These are phyloP conservation scores for Botrytis deweyae DNA, from an alignment of 2,329 filamentous ascomycete species.

Conservation along the genomic window DNA sequence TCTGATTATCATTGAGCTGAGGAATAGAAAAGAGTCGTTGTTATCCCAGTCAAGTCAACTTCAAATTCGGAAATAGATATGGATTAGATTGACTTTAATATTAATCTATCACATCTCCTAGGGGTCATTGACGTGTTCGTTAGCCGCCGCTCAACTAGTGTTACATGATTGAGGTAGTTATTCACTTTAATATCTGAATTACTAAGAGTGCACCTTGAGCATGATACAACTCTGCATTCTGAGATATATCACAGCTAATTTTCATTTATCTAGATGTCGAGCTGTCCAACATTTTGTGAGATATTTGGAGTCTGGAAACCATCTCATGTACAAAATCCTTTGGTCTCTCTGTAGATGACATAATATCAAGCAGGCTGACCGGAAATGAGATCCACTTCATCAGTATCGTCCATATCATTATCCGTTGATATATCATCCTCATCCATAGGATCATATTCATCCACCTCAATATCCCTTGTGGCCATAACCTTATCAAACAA, in stretches of 20 bases:
- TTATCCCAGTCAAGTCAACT: background rate
- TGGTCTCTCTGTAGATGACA: background rate
- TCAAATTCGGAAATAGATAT: background rate
- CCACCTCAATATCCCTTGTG: too few species aligned
- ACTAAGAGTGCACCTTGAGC: background rate
- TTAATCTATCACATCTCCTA: background rate
- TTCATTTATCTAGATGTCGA: background rate
- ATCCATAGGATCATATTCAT: background rate
- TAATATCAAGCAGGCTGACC: background rate
- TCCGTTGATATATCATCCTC: background rate
- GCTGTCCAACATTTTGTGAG: background rate
- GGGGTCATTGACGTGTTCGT: accelerated
- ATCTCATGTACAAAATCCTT: background rate
- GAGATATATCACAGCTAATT: background rate
- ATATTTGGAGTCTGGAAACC: background rate
- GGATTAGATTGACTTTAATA: accelerated
- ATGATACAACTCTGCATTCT: background rate
- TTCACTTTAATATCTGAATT: background rate
- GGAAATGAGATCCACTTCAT: background rate
- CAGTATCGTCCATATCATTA: background rate
- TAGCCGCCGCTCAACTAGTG: background rate
- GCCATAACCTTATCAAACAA: background rate
- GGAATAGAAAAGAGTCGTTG: background rate
- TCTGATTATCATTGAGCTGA: background rate
- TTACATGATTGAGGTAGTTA: background rate